These are phyloP conservation scores for Leishmania turanica DNA, from an alignment of 208 protist species.

Conservation along the genomic window DNA sequence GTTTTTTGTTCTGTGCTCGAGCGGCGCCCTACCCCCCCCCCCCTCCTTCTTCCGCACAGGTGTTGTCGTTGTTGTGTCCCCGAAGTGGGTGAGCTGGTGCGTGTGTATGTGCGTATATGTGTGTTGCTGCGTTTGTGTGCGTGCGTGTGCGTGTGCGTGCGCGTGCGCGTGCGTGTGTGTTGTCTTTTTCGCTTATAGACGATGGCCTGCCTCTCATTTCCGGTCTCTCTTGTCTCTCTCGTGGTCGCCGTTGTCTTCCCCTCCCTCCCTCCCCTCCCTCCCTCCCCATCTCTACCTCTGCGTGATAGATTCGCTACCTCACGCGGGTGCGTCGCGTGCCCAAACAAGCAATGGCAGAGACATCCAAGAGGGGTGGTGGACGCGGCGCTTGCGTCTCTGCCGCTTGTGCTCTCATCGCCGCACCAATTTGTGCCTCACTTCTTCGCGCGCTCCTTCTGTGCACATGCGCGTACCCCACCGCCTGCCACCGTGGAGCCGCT, in stretches of 20 bases:
- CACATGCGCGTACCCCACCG: neutral
- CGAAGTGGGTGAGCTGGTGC: neutral
- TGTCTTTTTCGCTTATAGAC: constrained; percentile 7
- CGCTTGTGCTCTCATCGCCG: neutral
- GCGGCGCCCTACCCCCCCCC: no score
- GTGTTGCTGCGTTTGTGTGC: neutral
- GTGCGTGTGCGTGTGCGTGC: neutral
- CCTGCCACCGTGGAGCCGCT: neutral
- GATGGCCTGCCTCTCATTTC: constrained; percentile 4
- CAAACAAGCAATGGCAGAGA: neutral
- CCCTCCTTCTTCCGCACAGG: neutral
- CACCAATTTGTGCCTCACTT: neutral
- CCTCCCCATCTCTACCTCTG: neutral
- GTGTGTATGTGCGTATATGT: neutral
- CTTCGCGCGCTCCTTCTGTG: neutral
- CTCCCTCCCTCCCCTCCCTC: neutral
- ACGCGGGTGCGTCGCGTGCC: neutral
- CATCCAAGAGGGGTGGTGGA: neutral
- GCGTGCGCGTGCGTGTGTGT: neutral
- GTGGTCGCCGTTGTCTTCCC: neutral
- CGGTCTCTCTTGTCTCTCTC: neutral
- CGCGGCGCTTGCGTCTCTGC: neutral
- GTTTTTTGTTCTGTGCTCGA: neutral
- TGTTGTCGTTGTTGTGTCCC: neutral
- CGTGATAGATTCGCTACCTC: neutral